These are phyloP conservation scores for Fusarium sp. DNA, from an alignment of 2,329 filamentous ascomycete genomes.

Conservation along the genomic window DNA sequence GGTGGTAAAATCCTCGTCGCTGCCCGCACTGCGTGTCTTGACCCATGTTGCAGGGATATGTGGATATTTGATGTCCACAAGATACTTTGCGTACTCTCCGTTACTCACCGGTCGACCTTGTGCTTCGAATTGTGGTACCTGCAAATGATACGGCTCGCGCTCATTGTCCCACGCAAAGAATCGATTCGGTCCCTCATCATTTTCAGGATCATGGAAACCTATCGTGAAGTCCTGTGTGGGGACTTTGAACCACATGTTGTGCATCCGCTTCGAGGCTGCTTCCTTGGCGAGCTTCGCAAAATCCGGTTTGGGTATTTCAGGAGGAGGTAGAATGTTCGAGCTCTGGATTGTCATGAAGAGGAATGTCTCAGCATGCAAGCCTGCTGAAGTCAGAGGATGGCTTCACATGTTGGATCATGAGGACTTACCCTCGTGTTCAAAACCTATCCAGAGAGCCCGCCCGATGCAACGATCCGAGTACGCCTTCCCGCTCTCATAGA, in stretches of 20 bases:
- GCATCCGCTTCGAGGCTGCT: slow-evolving; percentile 3
- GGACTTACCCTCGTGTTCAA: slow-evolving; percentile 28
- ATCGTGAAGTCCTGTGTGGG: slow-evolving; percentile 7
- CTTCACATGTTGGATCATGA: not conserved
- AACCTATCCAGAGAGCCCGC: slow-evolving; percentile 33
- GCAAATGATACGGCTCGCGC: slow-evolving; percentile 18
- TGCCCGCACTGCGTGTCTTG: not conserved
- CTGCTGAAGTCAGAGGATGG: not conserved
- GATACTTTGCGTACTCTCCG: slow-evolving; percentile 16
- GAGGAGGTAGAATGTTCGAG: not conserved
- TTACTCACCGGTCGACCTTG: slow-evolving; percentile 31
- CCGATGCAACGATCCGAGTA: slow-evolving; percentile 7
- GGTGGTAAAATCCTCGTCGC: not conserved
- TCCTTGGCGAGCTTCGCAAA: slow-evolving; percentile 24
- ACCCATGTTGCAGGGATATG: slow-evolving; percentile 17
- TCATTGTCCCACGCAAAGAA: slow-evolving; percentile 39
- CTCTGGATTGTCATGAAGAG: slow-evolving; percentile 35
- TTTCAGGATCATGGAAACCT: slow-evolving; percentile 18
- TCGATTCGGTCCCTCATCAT: slow-evolving; percentile 4
- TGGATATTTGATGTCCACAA: not conserved
- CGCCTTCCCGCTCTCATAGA: slow-evolving; percentile 3
- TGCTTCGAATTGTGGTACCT: not conserved
- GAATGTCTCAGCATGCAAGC: slow-evolving; percentile 30
- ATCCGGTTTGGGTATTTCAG: not conserved
- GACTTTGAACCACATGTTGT: slow-evolving; percentile 8